Evolutionary conservation across 805 yeast genomes (phyloP), one percentile per base, ranked within the genome.

Genomic region (Hanseniaspora mollemarum): DNA sequence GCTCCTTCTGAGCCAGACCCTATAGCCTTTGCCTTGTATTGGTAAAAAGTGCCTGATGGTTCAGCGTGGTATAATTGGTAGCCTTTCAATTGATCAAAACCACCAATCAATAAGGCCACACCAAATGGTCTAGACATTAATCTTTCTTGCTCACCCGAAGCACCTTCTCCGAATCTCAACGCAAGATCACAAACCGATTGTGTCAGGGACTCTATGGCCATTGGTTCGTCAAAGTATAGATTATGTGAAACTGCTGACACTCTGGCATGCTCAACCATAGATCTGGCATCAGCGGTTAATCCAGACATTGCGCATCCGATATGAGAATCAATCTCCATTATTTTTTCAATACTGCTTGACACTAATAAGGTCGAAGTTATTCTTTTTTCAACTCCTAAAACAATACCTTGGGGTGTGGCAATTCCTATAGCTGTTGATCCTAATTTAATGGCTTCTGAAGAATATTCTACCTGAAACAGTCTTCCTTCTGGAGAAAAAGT

Each of bases 1-100:
- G 99, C 99, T 56, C 98, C 98, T 69, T 92, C 99, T 15, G 95
- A 84, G 19, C 99, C 99, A 1, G 96, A 85, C 13, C 99, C 99
- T 61, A 94, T 92, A 12, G 98, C 98, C 70, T 92, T 94, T 26
- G 98, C 99, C 62, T 92, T 96, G 65, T 92, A 92, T 68, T 92
- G 79, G 70, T 92, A 94, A 60, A 87, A 92, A 1, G 99, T 92
- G 53, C 99, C 99, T 13, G 95, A 85, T 36, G 99, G 98, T 69
- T 92, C 99, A n/a, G 97, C 95, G 66, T 92, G 96, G 65, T 85
- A 85, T 59, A 92, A 75, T 67, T 92, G 98, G 43, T 96, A 95
- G 0, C 98, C 98, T 61, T 86, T 81, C 59, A 86, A 94, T 54
- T 78, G 73, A 69, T 92, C 98, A 59, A 80, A 75, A 46, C 99